Conservation (phyloP, 176 grass and related monocot species). For the Hordeum vulgare region MorexV3_pseudomolecules_assembly NC_058522.1:468400581-468401080, state of each 20-base stretch:
- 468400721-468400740: background rate
- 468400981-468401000: background rate
- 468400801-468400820: background rate
- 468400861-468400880: background rate
- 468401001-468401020: background rate
- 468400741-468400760: background rate
- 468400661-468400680: background rate
- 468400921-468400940: background rate
- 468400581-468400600: background rate
- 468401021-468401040: conserved; percentile 2
- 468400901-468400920: conserved; percentile 16
- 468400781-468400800: conserved; percentile 9
- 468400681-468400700: background rate
- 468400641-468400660: background rate
- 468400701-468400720: background rate
- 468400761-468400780: background rate
- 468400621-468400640: background rate
- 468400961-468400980: background rate
- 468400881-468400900: background rate
- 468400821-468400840: background rate
- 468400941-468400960: background rate
- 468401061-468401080: conserved; percentile 11
- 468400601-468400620: background rate
- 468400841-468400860: background rate
- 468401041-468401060: background rate